Percentiles rank a stretch among this genome's conserved stretches.
Conservation (phyloP, 345 rosid genomes). For the Hibiscus syriacus region DNA sequence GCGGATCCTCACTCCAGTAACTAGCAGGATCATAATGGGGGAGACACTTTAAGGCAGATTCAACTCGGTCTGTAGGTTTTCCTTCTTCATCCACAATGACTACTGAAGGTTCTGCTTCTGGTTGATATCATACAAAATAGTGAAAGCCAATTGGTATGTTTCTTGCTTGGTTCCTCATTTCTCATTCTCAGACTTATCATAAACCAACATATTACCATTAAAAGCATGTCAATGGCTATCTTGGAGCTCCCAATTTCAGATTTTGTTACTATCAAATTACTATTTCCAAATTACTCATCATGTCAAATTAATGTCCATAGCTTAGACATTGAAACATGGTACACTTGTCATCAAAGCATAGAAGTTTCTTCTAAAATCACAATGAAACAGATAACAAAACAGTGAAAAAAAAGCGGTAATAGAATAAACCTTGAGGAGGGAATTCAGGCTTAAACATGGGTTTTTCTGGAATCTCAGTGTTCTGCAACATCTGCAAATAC, state of each 20-base stretch:
- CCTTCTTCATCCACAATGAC: constrained; percentile 46
- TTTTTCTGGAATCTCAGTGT: constrained; percentile 62
- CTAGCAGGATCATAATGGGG: constrained; percentile 51
- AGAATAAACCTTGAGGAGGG: constrained; percentile 61
- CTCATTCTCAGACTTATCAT: neutral
- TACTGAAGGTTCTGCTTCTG: constrained; percentile 56
- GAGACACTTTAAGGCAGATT: constrained; percentile 62
- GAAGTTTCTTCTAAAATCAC: neutral
- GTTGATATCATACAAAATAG: constrained; percentile 4
- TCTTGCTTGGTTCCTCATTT: neutral
- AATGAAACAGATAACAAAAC: neutral
- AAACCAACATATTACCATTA: neutral
- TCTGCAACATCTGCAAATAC: constrained; percentile 44
- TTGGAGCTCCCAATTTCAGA: neutral
- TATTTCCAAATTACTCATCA: too few species aligned
- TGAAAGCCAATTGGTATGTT: neutral
- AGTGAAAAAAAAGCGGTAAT: neutral
- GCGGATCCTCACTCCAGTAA: constrained; percentile 26
- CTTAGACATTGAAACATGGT: neutral
- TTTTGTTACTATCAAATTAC: neutral
- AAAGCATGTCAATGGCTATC: neutral
- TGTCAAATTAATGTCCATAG: neutral
- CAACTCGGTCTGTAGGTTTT: constrained; percentile 55
- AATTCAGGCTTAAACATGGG: constrained; percentile 88
- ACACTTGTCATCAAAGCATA: neutral